Evolutionary conservation across 2,329 filamentous ascomycete genomes (phyloP).

Genomic region (Teratosphaeria viscida): DNA sequence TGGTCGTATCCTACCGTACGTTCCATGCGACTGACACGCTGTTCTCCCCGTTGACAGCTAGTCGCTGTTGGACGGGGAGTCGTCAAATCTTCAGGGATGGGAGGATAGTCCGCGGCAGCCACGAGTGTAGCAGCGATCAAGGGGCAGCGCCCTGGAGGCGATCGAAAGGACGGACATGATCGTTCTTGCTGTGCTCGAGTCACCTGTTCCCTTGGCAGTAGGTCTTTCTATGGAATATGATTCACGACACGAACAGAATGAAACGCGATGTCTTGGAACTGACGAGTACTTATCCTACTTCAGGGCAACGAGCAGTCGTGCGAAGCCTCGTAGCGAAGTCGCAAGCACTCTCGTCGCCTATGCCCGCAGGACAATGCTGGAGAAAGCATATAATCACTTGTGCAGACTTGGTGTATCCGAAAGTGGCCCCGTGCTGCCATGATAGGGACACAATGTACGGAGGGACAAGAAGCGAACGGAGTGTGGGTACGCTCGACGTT

Average conservation of each 20-base stretch:
- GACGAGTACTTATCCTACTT: neutral
- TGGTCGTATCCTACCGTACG: too few relatives aligned
- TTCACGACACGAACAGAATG: neutral
- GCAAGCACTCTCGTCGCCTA: neutral
- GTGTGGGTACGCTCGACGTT: neutral
- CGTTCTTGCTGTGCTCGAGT: neutral
- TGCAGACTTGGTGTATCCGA: neutral
- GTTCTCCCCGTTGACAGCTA: slow-evolving; percentile 41
- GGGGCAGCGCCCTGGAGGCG: neutral
- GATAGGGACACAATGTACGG: neutral
- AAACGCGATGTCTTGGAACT: neutral
- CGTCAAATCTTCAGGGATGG: slow-evolving; percentile 11
- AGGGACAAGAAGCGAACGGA: neutral
- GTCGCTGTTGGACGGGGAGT: slow-evolving; percentile 47
- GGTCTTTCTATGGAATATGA: neutral
- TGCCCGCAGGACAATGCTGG: neutral
- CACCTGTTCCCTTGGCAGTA: neutral
- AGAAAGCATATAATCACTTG: neutral
- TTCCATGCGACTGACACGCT: slow-evolving; percentile 43
- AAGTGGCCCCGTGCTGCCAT: neutral
- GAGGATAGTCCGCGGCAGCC: neutral
- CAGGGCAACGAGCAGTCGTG: neutral
- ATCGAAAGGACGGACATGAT: neutral
- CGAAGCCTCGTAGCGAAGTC: neutral
- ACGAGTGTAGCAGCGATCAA: neutral